Percentiles rank a stretch among this genome's conserved stretches.
Evolutionary conservation across 2,329 filamentous ascomycete species (phyloP).

Genomic region (Teratosphaeria epicoccoides): DNA sequence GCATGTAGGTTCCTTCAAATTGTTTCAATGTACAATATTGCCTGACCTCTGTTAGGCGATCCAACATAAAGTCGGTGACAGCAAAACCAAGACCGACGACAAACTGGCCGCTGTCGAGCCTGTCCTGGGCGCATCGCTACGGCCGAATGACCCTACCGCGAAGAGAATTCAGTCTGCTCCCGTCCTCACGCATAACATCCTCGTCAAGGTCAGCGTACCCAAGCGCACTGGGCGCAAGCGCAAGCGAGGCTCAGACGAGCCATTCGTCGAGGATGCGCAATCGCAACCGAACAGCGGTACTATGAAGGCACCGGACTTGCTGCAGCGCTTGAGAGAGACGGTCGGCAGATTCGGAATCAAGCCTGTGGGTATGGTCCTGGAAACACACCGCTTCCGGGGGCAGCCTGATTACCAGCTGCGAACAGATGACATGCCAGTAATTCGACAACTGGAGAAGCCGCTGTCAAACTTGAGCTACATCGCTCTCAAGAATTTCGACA

Average conservation of each 20-base stretch:
- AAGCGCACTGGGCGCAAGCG: constrained; percentile 77
- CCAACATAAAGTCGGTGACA: constrained; percentile 23
- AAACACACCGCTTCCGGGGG: constrained; percentile 77
- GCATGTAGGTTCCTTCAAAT: constrained; percentile 32
- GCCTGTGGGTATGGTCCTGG: constrained; percentile 49
- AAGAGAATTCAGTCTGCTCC: constrained; percentile 69
- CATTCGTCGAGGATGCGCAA: constrained; percentile 24
- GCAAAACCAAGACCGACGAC: constrained; percentile 13
- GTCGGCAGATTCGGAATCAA: constrained; percentile 17
- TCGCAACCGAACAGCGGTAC: constrained; percentile 5
- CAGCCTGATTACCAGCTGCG: constrained; percentile 68
- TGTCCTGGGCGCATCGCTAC: constrained; percentile 59
- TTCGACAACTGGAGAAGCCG: constrained; percentile 57
- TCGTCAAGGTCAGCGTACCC: constrained; percentile 78
- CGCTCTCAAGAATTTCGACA: constrained; percentile 53
- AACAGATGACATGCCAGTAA: constrained; percentile 42
- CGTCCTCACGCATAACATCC: constrained; percentile 66
- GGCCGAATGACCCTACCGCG: constrained; percentile 67
- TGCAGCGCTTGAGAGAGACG: constrained; percentile 23
- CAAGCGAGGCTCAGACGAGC: constrained; percentile 63
- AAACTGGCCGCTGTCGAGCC: constrained; percentile 25
- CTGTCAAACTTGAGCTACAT: constrained; percentile 56
- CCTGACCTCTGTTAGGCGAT: constrained; percentile 14
- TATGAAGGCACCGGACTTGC: constrained; percentile 19
- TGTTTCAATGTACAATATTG: no score